Evolutionary conservation across 2,329 filamentous ascomycete species (phyloP), one percentile per base, ranked within the genome.

Genomic region (Sarocladium oryzae): DNA sequence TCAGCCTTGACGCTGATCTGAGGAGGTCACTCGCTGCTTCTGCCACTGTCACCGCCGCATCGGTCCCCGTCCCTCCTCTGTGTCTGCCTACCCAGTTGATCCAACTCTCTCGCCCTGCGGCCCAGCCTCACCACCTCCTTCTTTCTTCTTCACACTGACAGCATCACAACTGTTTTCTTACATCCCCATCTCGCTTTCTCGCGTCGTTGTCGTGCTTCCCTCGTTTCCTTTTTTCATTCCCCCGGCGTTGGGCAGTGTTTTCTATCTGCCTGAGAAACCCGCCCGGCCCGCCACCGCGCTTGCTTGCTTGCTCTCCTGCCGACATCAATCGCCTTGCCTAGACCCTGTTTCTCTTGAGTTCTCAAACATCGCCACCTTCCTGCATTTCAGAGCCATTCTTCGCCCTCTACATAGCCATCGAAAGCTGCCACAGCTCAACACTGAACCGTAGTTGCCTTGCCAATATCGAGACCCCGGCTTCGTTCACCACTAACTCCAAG

Each of bases 291-390:
- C 43, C 20, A n/a, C 16, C 28, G 26, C 21, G 10, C 20, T 48
- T 48, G 26, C 43, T 48, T 13, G 28, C 26, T 21, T 32, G 43
- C 43, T 45, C 24, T n/a, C 40, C 16, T 45, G 26, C 40, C 21
- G 23, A 48, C 43, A 26, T 48, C 26, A 48, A 48, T 24, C 43
- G 43, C 28, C 28, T 48, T 20, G 24, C 43, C 43, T n/a, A 21
- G 21, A 30, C 10, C 28, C 21, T 13, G 8, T 15, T 28, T 28
- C 37, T 41, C 8, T 37, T 37, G 11, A 9, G 8, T 48, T 21
- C n/a, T 6, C 43, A 15, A 20, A 11, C 43, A 32, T 48, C 43
- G 28, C 43, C 43, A 11, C 16, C 6, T 33, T 11, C 16, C 43
- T 11, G 4, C 43, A n/a, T n/a, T n/a, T n/a, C n/a, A n/a, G n/a